These are phyloP conservation scores for Metschnikowia continentalis DNA, from an alignment of 805 yeast genomes.

Conservation along the genomic window DNA sequence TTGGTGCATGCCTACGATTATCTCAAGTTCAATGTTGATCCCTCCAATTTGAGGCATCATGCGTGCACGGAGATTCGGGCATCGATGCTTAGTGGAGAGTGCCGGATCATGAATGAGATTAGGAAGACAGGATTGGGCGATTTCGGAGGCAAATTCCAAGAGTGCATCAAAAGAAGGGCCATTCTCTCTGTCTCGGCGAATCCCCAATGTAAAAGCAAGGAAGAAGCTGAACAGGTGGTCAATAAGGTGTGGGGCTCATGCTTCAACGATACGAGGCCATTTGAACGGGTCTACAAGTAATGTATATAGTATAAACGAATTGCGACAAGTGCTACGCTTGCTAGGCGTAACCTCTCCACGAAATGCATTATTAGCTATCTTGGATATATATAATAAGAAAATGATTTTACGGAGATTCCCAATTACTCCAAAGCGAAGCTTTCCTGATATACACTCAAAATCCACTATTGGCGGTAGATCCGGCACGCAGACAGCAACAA, in stretches of 20 bases:
- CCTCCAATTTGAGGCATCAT: conserved; percentile 82
- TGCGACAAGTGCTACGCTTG: background rate
- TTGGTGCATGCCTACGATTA: conserved; percentile 91
- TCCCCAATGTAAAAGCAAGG: conserved; percentile 70
- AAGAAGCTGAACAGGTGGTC: conserved; percentile 75
- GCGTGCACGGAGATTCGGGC: conserved; percentile 98
- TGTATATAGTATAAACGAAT: background rate
- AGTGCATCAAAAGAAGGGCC: conserved; percentile 87
- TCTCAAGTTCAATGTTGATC: conserved; percentile 80
- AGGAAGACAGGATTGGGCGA: conserved; percentile 47
- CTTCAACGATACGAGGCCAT: conserved; percentile 92
- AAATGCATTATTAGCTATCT: no score
- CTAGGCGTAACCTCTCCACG: no score
- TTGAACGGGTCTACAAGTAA: conserved; percentile 81
- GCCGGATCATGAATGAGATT: conserved; percentile 85
- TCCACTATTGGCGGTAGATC: background rate
- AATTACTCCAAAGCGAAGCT: background rate
- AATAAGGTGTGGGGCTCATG: conserved; percentile 90
- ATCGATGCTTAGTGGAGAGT: conserved; percentile 88
- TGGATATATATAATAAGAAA: no score
- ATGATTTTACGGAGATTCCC: no score
- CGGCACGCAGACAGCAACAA: background rate
- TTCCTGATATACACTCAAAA: no score
- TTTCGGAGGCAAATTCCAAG: conserved; percentile 81
- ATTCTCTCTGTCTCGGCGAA: conserved; percentile 77